Evolutionary conservation across 2,329 filamentous ascomycete genomes (phyloP), one percentile per base, ranked within the genome.

Genomic region (Aspergillus glaucus): DNA sequence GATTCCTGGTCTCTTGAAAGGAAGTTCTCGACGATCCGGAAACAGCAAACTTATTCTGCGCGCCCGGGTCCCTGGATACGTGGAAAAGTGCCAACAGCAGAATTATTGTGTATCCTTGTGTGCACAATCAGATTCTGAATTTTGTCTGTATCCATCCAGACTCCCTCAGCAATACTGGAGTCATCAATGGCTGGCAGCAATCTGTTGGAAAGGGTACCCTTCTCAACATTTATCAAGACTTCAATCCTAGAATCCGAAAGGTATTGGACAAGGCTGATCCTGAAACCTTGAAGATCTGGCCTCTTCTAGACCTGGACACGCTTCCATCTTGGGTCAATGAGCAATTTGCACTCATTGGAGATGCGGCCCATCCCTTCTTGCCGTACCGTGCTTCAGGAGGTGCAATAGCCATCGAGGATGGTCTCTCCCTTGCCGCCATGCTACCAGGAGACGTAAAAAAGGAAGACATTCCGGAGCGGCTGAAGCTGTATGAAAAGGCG

Each of bases 361-460:
- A 87, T 59, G 82, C 84, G 0, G 84, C 82, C 0, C 84, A 88
- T 60, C 82, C 84, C 0, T 86, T 87, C 57, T 68, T 82, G 0
- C 84, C 82, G 12, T 77, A 81, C 51, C 79, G 82, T 64, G 81
- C 77, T 0, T 81, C 84, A 59, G 84, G 82, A 2, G 84, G 77
- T 7, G 21, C 21, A 21, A 21, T 21, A 2, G 21, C 21, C 21
- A 21, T 21, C 21, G 21, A 21, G 21, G 21, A 21, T 21, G 21
- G 21, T 21, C 21, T 21, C 21, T 21, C 21, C 21, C 21, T 21
- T 21, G 21, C 21, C 21, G 21, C 21, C 21, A 21, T 21, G 21
- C 21, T 21, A 21, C 21, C 21, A 21, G 21, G 21, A 21, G 21
- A 21, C 21, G 21, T 21, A 21, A 21, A 21, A 1, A 21, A 21